Conservation (phyloP, 2,329 filamentous ascomycete genomes). For the Beauveria varroae region DNA sequence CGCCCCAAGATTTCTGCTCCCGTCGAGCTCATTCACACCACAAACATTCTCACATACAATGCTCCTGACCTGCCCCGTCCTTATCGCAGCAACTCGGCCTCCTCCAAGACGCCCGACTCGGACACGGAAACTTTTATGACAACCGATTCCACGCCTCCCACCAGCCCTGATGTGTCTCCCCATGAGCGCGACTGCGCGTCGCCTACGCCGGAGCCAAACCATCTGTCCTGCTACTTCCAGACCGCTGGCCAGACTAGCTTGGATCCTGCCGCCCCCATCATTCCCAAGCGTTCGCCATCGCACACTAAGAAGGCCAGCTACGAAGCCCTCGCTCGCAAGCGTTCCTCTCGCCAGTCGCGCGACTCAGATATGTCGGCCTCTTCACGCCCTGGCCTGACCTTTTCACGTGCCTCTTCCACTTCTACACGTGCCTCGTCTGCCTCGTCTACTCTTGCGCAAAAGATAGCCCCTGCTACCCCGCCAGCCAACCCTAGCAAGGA, state of each 20-base stretch:
- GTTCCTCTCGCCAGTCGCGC: slow-evolving; percentile 54
- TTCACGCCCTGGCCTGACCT: slow-evolving; percentile 48
- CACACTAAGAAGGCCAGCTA: slow-evolving; percentile 81
- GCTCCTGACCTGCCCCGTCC: slow-evolving; percentile 67
- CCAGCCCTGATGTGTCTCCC: slow-evolving; percentile 59
- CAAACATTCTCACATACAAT: slow-evolving; percentile 93
- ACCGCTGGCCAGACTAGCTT: slow-evolving; percentile 38
- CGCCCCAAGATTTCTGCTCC: slow-evolving; percentile 79
- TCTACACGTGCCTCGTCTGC: slow-evolving; percentile 44
- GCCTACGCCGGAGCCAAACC: slow-evolving; percentile 54
- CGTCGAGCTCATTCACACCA: slow-evolving; percentile 82
- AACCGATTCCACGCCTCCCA: slow-evolving; percentile 53
- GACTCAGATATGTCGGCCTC: slow-evolving; percentile 45
- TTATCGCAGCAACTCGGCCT: slow-evolving; percentile 39
- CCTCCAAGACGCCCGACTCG: slow-evolving; percentile 61
- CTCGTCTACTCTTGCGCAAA: slow-evolving; percentile 27
- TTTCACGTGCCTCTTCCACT: slow-evolving; percentile 50
- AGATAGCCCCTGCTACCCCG: slow-evolving; percentile 16
- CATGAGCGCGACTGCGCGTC: slow-evolving; percentile 44
- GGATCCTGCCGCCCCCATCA: slow-evolving; percentile 48
- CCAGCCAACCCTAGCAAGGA: slow-evolving; percentile 23
- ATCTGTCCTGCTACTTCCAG: slow-evolving; percentile 59
- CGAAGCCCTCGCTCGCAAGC: slow-evolving; percentile 61
- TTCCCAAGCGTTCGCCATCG: slow-evolving; percentile 73
- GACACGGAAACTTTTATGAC: slow-evolving; percentile 45